Evolutionary conservation across 345 rosid genomes (phyloP).

Genomic region (Xanthoceras sorbifolium): DNA sequence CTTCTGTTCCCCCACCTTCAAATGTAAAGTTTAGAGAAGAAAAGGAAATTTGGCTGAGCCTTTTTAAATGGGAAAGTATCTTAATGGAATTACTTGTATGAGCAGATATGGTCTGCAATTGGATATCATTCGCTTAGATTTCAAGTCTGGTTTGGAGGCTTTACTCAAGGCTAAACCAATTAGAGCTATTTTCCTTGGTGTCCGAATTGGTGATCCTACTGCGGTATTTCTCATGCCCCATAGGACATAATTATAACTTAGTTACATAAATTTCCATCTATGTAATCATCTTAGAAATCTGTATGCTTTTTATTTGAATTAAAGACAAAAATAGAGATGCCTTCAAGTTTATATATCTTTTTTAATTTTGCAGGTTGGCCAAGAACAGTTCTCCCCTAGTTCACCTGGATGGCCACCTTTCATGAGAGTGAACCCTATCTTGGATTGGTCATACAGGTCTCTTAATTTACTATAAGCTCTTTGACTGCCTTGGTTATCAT

Average conservation of each 20-base stretch:
- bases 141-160: conserved; percentile 95
- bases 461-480: neutral
- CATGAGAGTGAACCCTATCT: conserved; percentile 98
- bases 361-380: conserved; percentile 67
- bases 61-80: conserved; percentile 3
- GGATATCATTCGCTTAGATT: conserved; percentile 81
- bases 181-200: conserved; percentile 96
- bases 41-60: neutral
- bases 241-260: neutral
- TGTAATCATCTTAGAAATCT: neutral
- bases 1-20: neutral
- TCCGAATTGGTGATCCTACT: conserved; percentile 98
- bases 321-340: neutral
- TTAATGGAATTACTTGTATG: conserved; percentile 26
- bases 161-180: conserved; percentile 78
- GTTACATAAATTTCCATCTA: neutral
- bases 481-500: conserved; percentile 9
- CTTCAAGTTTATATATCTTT: neutral
- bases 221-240: conserved; percentile 61
- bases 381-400: conserved; percentile 98
- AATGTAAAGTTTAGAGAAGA: conserved; percentile 1
- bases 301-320: conserved; percentile 7
- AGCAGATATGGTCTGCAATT: conserved; percentile 76
- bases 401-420: conserved; percentile 99
- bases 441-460: conserved; percentile 99